These are phyloP conservation scores for Aaosphaeria arxii DNA, from an alignment of 2,329 filamentous ascomycete species.

Conservation along the genomic window DNA sequence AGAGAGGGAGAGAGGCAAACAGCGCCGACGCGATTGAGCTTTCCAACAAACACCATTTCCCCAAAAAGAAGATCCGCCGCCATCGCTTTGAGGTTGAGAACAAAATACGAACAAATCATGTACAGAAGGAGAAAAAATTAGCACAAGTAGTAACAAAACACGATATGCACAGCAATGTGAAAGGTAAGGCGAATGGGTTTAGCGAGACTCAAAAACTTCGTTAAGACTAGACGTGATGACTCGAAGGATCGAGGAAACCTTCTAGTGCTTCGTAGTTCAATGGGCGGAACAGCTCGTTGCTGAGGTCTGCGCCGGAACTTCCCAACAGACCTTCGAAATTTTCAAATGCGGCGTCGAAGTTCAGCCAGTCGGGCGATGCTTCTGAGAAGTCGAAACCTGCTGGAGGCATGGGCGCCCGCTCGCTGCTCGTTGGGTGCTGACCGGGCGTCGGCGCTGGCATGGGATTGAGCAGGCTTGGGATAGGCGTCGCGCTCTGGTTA, in stretches of 20 bases:
- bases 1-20: too few relatives aligned
- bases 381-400: constrained; percentile 30
- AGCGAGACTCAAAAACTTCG: too few relatives aligned
- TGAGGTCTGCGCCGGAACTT: constrained; percentile 36
- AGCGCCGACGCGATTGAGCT: too few relatives aligned
- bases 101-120: too few relatives aligned
- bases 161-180: too few relatives aligned
- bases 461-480: constrained; percentile 28
- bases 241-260: constrained; percentile 6
- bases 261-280: constrained; percentile 35
- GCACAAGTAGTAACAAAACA: too few relatives aligned
- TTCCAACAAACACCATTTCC: too few relatives aligned
- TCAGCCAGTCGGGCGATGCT: constrained; percentile 37
- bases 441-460: constrained; percentile 24
- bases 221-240: background rate
- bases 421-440: constrained; percentile 38
- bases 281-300: constrained; percentile 36
- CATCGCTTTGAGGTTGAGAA: too few relatives aligned
- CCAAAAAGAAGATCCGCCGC: too few relatives aligned
- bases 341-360: constrained; percentile 40
- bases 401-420: constrained; percentile 17
- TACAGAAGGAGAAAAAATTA: too few relatives aligned
- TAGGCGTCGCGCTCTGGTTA: constrained; percentile 18
- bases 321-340: constrained; percentile 39
- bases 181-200: too few relatives aligned